Base-by-base conservation (phyloP, 768 basidiomycete genomes). In the Suillus tomentosus region DNA sequence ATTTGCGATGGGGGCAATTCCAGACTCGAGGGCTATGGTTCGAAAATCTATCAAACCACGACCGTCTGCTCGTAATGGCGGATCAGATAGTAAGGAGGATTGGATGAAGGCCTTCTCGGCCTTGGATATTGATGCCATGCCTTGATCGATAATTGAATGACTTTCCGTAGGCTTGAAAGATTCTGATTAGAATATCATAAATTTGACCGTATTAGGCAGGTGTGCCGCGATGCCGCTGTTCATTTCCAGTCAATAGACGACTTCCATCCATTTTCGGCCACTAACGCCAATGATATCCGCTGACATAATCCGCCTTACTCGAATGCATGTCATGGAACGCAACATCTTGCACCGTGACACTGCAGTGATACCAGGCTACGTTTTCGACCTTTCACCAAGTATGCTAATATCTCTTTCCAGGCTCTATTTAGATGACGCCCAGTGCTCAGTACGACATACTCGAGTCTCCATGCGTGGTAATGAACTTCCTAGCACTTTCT, bases 101-200 rank as follows among this genome's bases (percentile, higher is more conserved):
- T 86, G 85, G 39, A 92, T 88, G 70, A 90, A 94, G 4, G 92
- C 85, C 68, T 85, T 85, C 77, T 95, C 93, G 0, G 92, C 85
- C 68, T 94, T 94, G 50, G 92, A 94, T 61, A 88, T 71, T 1
- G 76, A 66, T 17, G 61, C 50, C 70, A 73, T 74, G 22, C n/a
- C 48, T 54, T n/a, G 6, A 10, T 36, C 53, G 34, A 54, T 19
- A 54, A 31, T 31, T 45, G 19, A 1, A 45, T 45, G 43, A 45
- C 43, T 45, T 45, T n/a, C 43, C 43, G 4, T n/a, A 45, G 43
- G 43, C 19, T 45, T 1, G 9, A 45, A 45, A n/a, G 7, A 43
- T 45, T n/a, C 19, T 10, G 9, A 45, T 45, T 45, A 45, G 43
- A 45, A n/a, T 45, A 45, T 45, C 43, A 45, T 45, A 45, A 45